A percentile compares a stretch with the other conserved stretches of the same genome.
phyloP scores from a whole-genome alignment of 129 eudicot species.

The Artemisia tridentata region DNA sequence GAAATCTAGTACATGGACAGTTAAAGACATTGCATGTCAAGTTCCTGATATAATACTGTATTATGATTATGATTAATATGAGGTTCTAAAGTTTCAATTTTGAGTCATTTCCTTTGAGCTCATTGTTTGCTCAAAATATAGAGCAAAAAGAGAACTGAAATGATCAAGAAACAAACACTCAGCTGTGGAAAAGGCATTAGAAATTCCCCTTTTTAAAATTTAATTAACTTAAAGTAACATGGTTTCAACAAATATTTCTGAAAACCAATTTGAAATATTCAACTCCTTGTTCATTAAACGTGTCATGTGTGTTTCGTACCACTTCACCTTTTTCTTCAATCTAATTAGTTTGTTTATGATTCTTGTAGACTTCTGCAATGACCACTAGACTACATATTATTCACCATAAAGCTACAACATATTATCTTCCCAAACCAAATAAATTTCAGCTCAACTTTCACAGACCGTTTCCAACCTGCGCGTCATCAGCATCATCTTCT shows the following conservation, averaged over 20 bases:
- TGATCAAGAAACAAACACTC: not conserved
- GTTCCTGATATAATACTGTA: slow-evolving; percentile 14
- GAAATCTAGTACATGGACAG: not conserved
- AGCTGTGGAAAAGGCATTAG: not conserved
- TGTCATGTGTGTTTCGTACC: too few relatives aligned
- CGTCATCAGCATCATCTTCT: slow-evolving; percentile 35
- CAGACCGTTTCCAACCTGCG: slow-evolving; percentile 30
- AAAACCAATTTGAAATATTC: not conserved
- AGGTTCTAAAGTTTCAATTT: not conserved
- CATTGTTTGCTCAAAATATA: slow-evolving; percentile 9
- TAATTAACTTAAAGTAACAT: not conserved
- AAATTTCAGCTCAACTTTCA: slow-evolving; percentile 24
- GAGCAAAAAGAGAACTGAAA: slow-evolving; percentile 15
- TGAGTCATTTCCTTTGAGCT: not conserved
- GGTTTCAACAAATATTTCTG: not conserved
- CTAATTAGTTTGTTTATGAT: slow-evolving; percentile 1
- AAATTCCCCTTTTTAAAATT: slow-evolving; percentile 4
- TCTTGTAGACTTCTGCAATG: slow-evolving; percentile 45
- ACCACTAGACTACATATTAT: slow-evolving; percentile 44
- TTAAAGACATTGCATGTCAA: not conserved
- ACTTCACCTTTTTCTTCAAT: slow-evolving; percentile 1
- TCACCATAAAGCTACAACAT: slow-evolving; percentile 35
- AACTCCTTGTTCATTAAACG: not conserved
- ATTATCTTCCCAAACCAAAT: slow-evolving; percentile 37
- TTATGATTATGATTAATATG: slow-evolving; percentile 2